Percentiles rank a stretch among this genome's conserved stretches.
phyloP scores from a whole-genome alignment of 768 basidiomycete species.

The Lactifluus piperatus region DNA sequence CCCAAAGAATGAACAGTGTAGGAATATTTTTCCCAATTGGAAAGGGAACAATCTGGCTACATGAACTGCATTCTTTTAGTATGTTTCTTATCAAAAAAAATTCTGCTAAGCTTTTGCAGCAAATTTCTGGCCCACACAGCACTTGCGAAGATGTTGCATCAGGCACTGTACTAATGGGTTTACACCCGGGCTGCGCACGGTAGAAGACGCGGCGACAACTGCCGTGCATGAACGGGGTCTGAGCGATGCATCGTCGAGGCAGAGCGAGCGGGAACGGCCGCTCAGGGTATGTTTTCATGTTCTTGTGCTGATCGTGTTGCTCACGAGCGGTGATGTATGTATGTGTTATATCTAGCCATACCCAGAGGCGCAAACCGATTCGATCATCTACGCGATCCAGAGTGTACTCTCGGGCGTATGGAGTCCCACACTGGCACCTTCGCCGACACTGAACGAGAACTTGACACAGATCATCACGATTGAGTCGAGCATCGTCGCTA shows the following conservation, averaged over 20 bases:
- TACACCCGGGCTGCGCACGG: conserved; percentile 38
- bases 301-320: not conserved
- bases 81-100: too few species aligned
- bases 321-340: not conserved
- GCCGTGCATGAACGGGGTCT: conserved; percentile 41
- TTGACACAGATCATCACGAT: conserved; percentile 97
- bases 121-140: too few species aligned
- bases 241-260: conserved; percentile 23
- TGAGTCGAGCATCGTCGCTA: conserved; percentile 94
- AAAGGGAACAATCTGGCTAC: too few species aligned
- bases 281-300: conserved; percentile 48
- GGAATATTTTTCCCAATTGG: too few species aligned
- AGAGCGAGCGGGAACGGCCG: conserved; percentile 33
- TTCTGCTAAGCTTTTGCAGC: too few species aligned
- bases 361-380: conserved; percentile 90
- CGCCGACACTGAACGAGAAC: conserved; percentile 82
- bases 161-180: conserved; percentile 40
- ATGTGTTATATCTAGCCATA: conserved; percentile 60
- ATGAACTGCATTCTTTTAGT: too few species aligned
- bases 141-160: too few species aligned
- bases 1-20: too few species aligned
- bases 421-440: conserved; percentile 76
- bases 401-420: conserved; percentile 91
- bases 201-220: conserved; percentile 42
- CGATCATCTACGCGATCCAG: conserved; percentile 93